Evolutionary conservation across 225 moss, liverwort and hornwort genomes (phyloP), one percentile per base, ranked within the genome.

Genomic region (Neckera pumila): DNA sequence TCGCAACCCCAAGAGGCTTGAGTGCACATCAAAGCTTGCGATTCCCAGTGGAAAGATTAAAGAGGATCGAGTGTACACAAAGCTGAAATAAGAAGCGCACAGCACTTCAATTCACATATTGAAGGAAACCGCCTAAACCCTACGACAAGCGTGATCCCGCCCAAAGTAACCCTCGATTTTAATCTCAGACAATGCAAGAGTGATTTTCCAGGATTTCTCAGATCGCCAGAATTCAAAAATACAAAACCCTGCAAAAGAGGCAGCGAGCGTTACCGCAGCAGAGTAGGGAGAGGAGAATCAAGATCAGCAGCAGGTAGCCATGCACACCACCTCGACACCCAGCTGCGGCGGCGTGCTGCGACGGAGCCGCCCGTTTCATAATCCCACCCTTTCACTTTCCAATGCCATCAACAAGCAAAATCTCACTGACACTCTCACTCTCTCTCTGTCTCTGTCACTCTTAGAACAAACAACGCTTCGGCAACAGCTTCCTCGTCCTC

Each of bases 321-420:
- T 89, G 82, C 79, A 80, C 86, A 82, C 90, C 78, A 78, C 88
- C 78, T 88, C 78, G 87, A 91, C 79, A 75, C 67, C 59, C 79
- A 89, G 91, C 87, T 85, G 88, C 80, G 81, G 88, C 91, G 71
- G 89, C 86, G 81, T 85, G 82, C 88, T 85, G 90, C 90, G 85
- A 91, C 81, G 81, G 84, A 88, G 81, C 88, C 83, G 88, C 89
- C 86, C 92, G 93, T 83, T 89, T 92, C 93, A 93, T 93, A 93
- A 92, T 92, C 93, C 72, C 83, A 76, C 85, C 40, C 11, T 13
- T 61, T 60, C 53, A 17, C 34, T 70, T 70, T 77, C 42, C 42
- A 84, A 23, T 30, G 30, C 16, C 45, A 45, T 61, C n/a, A 66
- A 84, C 64, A 61, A n/a, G 34, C 36, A 31, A 40, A 78, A 43